Evolutionary conservation across 306 rosid species (phyloP), one percentile per base, ranked within the genome.

Genomic region (Castanea mollissima): DNA sequence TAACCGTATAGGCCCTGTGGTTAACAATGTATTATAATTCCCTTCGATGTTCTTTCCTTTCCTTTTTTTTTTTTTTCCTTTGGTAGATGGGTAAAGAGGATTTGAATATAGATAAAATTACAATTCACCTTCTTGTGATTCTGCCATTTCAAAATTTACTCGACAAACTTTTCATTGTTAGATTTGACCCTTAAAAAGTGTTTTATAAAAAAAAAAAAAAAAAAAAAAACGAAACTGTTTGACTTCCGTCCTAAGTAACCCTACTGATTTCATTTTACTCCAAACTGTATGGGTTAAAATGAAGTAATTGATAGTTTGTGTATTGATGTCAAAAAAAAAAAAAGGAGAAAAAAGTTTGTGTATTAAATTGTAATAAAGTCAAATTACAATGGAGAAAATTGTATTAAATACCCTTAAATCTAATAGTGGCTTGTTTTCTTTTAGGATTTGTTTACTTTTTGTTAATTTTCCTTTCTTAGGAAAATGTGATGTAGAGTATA

Each of bases 1-100:
- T 73, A 87, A 71, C 18, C 83, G 91, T 67, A 90, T 88, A 64
- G 82, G 86, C 67, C 76, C 91, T 6, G 92, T 91, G 69, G 89
- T 89, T 73, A 87, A 71, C 18, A 92, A 87, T 90, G 97, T 54
- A 14, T 46, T 18, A 27, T 5, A 34, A 14, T 38, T 4, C 20
- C 62, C 56, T 73, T n/a, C 49, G 20, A 29, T 57, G 29, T 38
- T 38, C 46, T 38, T 38, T 38, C 46, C 46, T 38, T 7, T 38
- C 46, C 46, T 7, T 38, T 8, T 38, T 38, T n/a, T 35, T 6
- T 38, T 38, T 35, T 35, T 35, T 6, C 5, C 1, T 35, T 32
- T 32, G 34, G 34, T 32, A 32, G 5, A 32, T 32, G 34, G 5
- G 34, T 32, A 32, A 32, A 32, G 91, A 87, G 92, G 97, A 90